These are phyloP conservation scores for Coemansia sp. DNA, from an alignment of 192 early-diverging fungal genomes.

Conservation along the genomic window DNA sequence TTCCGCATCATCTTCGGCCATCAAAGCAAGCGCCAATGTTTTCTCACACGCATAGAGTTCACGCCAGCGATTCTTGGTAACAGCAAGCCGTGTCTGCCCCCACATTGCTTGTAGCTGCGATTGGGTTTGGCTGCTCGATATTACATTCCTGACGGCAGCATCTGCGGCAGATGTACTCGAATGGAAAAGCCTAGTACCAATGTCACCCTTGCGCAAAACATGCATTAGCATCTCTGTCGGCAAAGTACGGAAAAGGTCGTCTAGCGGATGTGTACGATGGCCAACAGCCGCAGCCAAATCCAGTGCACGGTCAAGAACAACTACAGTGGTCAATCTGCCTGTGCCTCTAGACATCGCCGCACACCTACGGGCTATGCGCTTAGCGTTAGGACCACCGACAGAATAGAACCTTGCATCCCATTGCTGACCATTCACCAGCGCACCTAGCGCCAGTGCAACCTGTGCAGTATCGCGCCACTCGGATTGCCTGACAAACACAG, in stretches of 20 bases:
- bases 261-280: constrained; percentile 26
- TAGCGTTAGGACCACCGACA: constrained; percentile 21
- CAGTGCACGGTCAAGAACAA: constrained; percentile 35
- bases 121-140: too few species aligned
- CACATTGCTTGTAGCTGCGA: too few species aligned
- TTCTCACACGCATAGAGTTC: constrained; percentile 42
- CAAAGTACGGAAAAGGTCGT: constrained; percentile 25
- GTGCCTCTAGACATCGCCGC: constrained; percentile 14
- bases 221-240: too few species aligned
- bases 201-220: too few species aligned
- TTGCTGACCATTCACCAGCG: constrained; percentile 14
- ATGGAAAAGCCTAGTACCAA: too few species aligned
- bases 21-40: constrained; percentile 39
- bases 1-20: constrained; percentile 22
- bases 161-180: too few species aligned
- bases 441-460: constrained; percentile 22
- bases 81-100: not conserved
- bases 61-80: constrained; percentile 18
- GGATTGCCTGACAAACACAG: not conserved
- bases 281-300: constrained; percentile 35
- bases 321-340: constrained; percentile 13
- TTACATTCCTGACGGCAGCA: too few species aligned
- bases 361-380: constrained; percentile 24
- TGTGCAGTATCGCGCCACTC: constrained; percentile 20
- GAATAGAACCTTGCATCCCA: constrained; percentile 36